Base-by-base conservation (phyloP, 768 basidiomycete genomes). In the Suillus lakei region DNA sequence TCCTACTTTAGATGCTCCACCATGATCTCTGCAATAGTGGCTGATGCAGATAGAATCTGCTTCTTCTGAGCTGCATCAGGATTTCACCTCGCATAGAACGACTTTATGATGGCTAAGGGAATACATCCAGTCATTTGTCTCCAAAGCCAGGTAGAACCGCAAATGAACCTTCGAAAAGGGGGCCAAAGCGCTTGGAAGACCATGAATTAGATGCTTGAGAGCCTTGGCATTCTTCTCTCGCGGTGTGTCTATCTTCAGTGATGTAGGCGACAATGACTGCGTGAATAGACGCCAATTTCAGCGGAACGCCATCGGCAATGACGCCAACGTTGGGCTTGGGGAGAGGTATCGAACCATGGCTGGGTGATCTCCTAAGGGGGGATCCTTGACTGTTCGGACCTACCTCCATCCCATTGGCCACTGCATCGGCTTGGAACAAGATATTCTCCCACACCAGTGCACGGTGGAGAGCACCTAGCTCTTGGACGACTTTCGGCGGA, bases 361-460 rank as follows among this genome's bases (percentile, higher is more conserved):
- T 82, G 8, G 86, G 82, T 9, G 85, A 84, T 64, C 80, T 81
- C 61, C 83, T 82, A 43, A 83, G 64, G 8, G 87, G 84, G 12
- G 86, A 84, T 15, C 80, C 72, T 36, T 71, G 70, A 15, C 81
- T 77, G 5, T 82, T 82, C 26, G 79, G 71, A 62, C 81, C 76
- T 21, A 86, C 71, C 61, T 85, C 81, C 48, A 89, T 87, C 41
- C 88, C 87, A 69, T 83, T 85, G 18, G 79, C 75, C 18, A 81
- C 75, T 44, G 90, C 76, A 28, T 84, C 86, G n/a, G 83, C 80
- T 69, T 91, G 91, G 59, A 98, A 83, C 21, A 88, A 78, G 48
- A 94, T 91, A 69, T 93, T 95, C 78, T 96, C 94, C 91, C 92
- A 94, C 7, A 94, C 86, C 66, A 87, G 89, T 1, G 89, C 86